phyloP scores from a whole-genome alignment of 805 yeast genomes.

The Nakazawaea ishiwadae region DNA sequence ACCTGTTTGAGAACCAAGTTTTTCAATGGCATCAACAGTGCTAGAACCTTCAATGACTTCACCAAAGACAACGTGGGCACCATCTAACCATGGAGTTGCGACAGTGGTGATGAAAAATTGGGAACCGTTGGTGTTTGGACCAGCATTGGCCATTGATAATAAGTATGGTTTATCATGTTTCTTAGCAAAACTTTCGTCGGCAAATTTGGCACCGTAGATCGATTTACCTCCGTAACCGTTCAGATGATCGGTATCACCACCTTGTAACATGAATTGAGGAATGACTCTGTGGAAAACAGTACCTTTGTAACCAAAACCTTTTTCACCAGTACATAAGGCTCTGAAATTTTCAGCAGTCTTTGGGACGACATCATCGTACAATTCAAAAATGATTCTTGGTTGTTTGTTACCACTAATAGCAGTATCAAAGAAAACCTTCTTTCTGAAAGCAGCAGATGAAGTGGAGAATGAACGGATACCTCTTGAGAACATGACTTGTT shows the following conservation, averaged over 20 bases:
- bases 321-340: slow-evolving; percentile 85
- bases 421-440: slow-evolving; percentile 55
- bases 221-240: slow-evolving; percentile 94
- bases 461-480: slow-evolving; percentile 49
- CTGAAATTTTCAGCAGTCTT: slow-evolving; percentile 79
- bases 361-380: slow-evolving; percentile 44
- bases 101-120: slow-evolving; percentile 88
- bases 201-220: slow-evolving; percentile 62
- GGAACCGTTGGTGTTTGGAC: slow-evolving; percentile 89
- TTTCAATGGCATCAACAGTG: slow-evolving; percentile 53
- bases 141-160: slow-evolving; percentile 89
- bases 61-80: slow-evolving; percentile 75
- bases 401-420: slow-evolving; percentile 48
- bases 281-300: slow-evolving; percentile 96
- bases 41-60: slow-evolving; percentile 63
- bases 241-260: slow-evolving; percentile 82
- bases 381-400: slow-evolving; percentile 31
- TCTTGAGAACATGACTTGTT: slow-evolving; percentile 19
- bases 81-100: slow-evolving; percentile 73
- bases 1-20: slow-evolving; percentile 65
- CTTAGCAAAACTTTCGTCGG: slow-evolving; percentile 64
- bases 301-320: slow-evolving; percentile 85
- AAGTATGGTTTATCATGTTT: slow-evolving; percentile 78
- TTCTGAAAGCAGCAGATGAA: slow-evolving; percentile 38
- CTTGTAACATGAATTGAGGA: slow-evolving; percentile 96